Conservation (phyloP, 768 basidiomycete genomes). For the Stropharia rugosoannulata region DNA sequence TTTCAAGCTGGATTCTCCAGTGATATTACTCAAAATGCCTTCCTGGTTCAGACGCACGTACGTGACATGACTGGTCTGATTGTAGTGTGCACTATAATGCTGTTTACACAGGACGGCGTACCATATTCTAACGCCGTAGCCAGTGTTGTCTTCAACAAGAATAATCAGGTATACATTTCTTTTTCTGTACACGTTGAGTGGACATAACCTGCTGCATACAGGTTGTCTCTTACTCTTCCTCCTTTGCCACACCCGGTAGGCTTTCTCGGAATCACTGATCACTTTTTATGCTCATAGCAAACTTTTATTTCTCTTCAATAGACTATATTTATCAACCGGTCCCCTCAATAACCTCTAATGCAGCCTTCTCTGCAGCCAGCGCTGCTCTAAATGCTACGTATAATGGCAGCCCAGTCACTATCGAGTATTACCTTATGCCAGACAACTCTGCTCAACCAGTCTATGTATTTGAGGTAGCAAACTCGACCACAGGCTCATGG, state of each 20-base stretch:
- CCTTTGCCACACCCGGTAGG: neutral
- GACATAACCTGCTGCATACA: neutral
- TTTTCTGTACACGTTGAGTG: neutral
- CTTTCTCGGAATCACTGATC: neutral
- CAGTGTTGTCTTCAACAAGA: neutral
- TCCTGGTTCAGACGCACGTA: neutral
- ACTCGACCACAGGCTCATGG: conserved; percentile 40
- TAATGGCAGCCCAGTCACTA: conserved; percentile 35
- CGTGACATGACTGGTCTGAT: neutral
- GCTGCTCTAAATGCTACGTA: conserved; percentile 34
- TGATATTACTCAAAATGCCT: neutral
- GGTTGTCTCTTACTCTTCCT: neutral
- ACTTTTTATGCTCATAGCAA: neutral
- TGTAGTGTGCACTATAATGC: neutral
- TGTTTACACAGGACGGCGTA: neutral
- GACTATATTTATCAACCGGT: neutral
- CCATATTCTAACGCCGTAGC: conserved; percentile 15
- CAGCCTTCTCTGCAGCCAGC: conserved; percentile 38
- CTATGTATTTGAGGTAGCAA: conserved; percentile 36
- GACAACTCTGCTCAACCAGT: conserved; percentile 38
- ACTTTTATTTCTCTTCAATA: neutral
- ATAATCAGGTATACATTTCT: neutral
- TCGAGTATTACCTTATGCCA: conserved; percentile 40
- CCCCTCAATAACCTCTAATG: conserved; percentile 32
- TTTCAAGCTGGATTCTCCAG: neutral